These are phyloP conservation scores for Podaxis sp. DNA, from an alignment of 768 basidiomycete species.

Conservation along the genomic window DNA sequence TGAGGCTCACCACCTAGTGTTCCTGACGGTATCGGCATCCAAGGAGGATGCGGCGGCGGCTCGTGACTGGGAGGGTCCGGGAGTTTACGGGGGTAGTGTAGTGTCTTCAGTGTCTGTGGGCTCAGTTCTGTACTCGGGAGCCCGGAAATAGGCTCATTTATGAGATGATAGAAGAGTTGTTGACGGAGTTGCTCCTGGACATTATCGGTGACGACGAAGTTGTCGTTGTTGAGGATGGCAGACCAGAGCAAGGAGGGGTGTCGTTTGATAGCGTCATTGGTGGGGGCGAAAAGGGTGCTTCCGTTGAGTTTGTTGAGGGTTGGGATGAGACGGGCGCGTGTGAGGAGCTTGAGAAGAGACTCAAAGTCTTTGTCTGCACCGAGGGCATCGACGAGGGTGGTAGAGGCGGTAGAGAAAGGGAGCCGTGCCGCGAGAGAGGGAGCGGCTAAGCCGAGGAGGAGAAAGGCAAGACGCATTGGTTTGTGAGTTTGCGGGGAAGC, in stretches of 20 bases:
- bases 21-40: constrained; percentile 84
- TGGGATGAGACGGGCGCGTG: constrained; percentile 85
- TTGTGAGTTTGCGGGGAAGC: not conserved
- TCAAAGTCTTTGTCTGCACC: constrained; percentile 74
- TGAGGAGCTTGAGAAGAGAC: constrained; percentile 73
- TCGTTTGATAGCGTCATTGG: constrained; percentile 81
- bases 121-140: constrained; percentile 38
- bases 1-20: constrained; percentile 82
- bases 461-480: constrained; percentile 21
- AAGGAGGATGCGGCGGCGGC: constrained; percentile 77
- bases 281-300: constrained; percentile 91
- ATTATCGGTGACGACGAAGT: constrained; percentile 62
- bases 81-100: constrained; percentile 67
- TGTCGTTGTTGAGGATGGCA: constrained; percentile 37
- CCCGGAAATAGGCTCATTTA: constrained; percentile 72
- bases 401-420: constrained; percentile 33
- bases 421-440: constrained; percentile 29
- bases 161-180: constrained; percentile 90
- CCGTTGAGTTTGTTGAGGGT: constrained; percentile 84
- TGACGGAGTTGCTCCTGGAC: constrained; percentile 82
- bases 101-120: constrained; percentile 50
- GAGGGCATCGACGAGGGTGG: constrained; percentile 79
- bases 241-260: constrained; percentile 43
- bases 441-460: constrained; percentile 20
- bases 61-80: constrained; percentile 62